Percentiles rank a stretch among this genome's conserved stretches.
Evolutionary conservation across 441 rosid species (phyloP).

Genomic region (Pelargonium myrrhifolium): DNA sequence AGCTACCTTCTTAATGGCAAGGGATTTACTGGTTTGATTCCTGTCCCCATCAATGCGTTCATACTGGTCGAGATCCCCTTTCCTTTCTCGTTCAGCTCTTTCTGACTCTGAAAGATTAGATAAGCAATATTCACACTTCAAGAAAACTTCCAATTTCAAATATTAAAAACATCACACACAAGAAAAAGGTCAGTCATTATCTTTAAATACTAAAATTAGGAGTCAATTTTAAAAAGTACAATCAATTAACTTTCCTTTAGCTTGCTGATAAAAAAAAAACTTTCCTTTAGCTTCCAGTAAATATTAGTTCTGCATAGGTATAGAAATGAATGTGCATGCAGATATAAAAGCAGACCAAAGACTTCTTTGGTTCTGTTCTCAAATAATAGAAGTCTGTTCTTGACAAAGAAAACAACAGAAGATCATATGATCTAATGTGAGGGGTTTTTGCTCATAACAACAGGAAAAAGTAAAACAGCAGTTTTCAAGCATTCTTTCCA

Average conservation of each 20-base stretch:
- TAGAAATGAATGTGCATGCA: no score
- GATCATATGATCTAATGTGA: not conserved
- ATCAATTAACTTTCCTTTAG: no score
- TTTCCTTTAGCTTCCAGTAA: no score
- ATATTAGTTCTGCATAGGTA: no score
- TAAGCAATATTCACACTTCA: slow-evolving; percentile 21
- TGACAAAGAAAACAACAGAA: not conserved
- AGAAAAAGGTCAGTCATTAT: not conserved
- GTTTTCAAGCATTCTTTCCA: not conserved
- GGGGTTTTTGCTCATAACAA: not conserved
- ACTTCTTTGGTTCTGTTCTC: no score
- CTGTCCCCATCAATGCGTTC: slow-evolving; percentile 95
- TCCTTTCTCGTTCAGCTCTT: slow-evolving; percentile 89
- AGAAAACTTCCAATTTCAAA: slow-evolving; percentile 15
- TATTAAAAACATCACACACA: slow-evolving; percentile 14
- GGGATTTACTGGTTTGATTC: slow-evolving; percentile 71
- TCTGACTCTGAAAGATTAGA: slow-evolving; percentile 73
- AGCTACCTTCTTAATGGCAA: slow-evolving; percentile 83
- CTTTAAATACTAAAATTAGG: no score
- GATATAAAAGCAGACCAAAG: no score
- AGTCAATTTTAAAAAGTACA: no score
- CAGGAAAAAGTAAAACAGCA: not conserved
- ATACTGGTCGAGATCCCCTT: slow-evolving; percentile 93
- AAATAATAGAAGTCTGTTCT: no score
- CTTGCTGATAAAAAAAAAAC: no score